Evolutionary conservation across 139 green algal species (phyloP).

Genomic region (Edaphochlamys debaryana): DNA sequence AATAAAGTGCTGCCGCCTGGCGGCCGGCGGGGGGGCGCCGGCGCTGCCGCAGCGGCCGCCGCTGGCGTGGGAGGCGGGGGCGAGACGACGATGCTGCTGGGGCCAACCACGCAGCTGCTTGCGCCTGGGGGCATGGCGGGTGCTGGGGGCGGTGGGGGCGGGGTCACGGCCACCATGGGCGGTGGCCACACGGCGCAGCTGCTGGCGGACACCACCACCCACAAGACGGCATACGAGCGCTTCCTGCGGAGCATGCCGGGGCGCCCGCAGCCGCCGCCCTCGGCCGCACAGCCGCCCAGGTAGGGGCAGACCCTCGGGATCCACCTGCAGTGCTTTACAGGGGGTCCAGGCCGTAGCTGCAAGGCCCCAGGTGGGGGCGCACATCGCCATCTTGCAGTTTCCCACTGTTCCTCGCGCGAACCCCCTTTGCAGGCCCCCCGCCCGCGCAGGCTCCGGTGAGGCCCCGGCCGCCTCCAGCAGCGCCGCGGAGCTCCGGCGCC

Average conservation of each 20-base stretch:
- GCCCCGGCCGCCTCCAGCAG: not conserved
- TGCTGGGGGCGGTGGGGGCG: too few relatives aligned
- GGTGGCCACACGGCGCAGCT: slow-evolving; percentile 61
- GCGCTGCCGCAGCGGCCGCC: not conserved
- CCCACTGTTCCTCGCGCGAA: too few relatives aligned
- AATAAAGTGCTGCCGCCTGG: slow-evolving; percentile 20
- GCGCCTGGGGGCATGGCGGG: not conserved
- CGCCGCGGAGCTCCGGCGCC: slow-evolving; percentile 29
- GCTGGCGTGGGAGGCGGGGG: not conserved
- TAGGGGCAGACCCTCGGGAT: too few relatives aligned
- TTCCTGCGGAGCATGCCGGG: not conserved
- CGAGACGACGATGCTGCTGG: slow-evolving; percentile 29
- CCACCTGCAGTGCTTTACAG: too few relatives aligned
- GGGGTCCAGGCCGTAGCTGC: too few relatives aligned
- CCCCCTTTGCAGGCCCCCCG: not conserved
- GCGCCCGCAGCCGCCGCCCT: not conserved
- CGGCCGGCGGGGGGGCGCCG: not conserved
- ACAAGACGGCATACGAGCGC: slow-evolving; percentile 2
- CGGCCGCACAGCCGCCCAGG: not conserved
- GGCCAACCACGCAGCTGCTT: slow-evolving; percentile 10
- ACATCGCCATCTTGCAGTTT: too few relatives aligned
- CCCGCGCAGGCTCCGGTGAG: not conserved
- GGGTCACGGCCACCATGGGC: slow-evolving; percentile 26
- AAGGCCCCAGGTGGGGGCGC: too few relatives aligned
- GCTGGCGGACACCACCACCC: slow-evolving; percentile 69